Percentiles rank a stretch among this genome's conserved stretches.
These are phyloP conservation scores for Schizophyllum commune DNA, from an alignment of 1,284 basidiomycete species.

Conservation along the genomic window DNA sequence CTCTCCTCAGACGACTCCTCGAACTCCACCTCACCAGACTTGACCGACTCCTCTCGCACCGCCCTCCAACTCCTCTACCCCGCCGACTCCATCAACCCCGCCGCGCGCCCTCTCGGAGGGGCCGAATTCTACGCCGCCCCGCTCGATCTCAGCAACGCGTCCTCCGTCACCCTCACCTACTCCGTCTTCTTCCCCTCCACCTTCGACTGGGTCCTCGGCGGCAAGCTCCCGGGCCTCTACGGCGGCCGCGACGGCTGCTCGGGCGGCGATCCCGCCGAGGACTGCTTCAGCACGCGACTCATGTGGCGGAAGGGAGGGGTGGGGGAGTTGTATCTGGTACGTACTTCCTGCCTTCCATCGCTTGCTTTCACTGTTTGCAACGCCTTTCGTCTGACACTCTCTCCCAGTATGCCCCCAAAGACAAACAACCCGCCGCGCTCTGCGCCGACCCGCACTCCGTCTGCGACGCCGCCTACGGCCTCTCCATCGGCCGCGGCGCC, in stretches of 20 bases:
- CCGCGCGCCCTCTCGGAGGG: conserved; percentile 48
- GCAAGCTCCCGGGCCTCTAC: conserved; percentile 68
- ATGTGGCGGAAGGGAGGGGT: conserved; percentile 63
- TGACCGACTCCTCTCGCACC: conserved; percentile 21
- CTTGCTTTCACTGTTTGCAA: neutral
- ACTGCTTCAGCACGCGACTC: conserved; percentile 66
- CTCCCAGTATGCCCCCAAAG: conserved; percentile 55
- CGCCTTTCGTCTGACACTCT: conserved; percentile 1
- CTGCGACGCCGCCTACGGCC: conserved; percentile 58
- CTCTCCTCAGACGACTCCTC: neutral
- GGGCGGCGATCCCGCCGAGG: conserved; percentile 52
- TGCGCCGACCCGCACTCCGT: conserved; percentile 51
- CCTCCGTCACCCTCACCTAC: conserved; percentile 50
- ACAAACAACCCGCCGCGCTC: conserved; percentile 46
- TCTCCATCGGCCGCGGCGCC: conserved; percentile 68
- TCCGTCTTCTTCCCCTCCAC: conserved; percentile 57
- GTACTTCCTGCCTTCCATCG: conserved; percentile 16
- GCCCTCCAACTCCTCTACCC: conserved; percentile 57
- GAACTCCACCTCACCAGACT: neutral
- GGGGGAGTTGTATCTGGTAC: conserved; percentile 69
- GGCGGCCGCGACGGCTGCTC: conserved; percentile 62
- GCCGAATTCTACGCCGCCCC: conserved; percentile 65
- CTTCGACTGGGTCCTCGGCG: conserved; percentile 63
- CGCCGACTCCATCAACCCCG: conserved; percentile 55
- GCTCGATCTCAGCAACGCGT: conserved; percentile 37